These are phyloP conservation scores for Cornus florida DNA, from an alignment of 148 eudicot genomes.

Conservation along the genomic window DNA sequence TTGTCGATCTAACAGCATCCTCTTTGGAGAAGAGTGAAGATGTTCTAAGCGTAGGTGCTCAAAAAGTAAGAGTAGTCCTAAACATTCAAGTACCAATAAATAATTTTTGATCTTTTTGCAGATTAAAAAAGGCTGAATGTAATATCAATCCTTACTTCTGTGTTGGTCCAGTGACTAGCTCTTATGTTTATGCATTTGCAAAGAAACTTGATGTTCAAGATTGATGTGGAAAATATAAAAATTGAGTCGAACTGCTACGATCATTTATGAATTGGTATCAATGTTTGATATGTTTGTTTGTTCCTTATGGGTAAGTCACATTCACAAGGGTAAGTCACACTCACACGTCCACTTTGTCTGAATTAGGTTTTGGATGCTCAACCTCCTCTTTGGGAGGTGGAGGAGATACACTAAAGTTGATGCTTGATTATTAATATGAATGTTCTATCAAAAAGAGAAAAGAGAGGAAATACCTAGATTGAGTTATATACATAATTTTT, in stretches of 20 bases:
- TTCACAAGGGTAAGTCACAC: too few relatives aligned
- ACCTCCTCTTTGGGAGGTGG: too few relatives aligned
- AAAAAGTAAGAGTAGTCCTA: conserved; percentile 42
- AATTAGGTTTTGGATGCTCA: too few relatives aligned
- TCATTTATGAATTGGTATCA: not conserved
- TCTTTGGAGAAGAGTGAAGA: conserved; percentile 50
- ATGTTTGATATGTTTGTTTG: not conserved
- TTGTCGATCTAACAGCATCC: conserved; percentile 62
- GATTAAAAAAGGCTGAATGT: not conserved
- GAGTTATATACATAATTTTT: not conserved
- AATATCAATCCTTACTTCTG: not conserved
- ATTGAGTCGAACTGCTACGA: not conserved
- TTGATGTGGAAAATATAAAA: not conserved
- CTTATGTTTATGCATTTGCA: not conserved
- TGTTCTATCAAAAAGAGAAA: not conserved
- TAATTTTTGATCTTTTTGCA: not conserved
- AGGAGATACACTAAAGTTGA: too few relatives aligned
- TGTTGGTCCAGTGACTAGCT: not conserved
- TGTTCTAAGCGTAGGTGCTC: conserved; percentile 29
- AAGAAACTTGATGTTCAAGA: not conserved
- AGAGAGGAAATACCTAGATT: not conserved
- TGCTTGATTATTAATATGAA: too few relatives aligned
- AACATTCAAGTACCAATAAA: not conserved
- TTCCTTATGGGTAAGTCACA: too few relatives aligned
- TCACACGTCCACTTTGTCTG: too few relatives aligned